Evolutionary conservation across 1,284 basidiomycete species (phyloP), one percentile per base, ranked within the genome.

Genomic region (Irpex lacteus): DNA sequence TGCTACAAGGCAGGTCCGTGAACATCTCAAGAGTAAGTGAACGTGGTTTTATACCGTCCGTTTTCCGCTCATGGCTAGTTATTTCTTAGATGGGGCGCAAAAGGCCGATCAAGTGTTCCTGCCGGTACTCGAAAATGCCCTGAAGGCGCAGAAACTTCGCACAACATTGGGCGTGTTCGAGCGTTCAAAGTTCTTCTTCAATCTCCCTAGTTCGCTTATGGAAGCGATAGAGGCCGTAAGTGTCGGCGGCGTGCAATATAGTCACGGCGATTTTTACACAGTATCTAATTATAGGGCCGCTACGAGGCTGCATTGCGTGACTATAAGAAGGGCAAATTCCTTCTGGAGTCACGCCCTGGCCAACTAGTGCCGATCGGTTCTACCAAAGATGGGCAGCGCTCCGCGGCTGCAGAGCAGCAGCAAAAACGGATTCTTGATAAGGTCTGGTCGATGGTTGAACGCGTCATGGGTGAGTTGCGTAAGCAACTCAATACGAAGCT

Each of bases 111-210:
- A 97, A 69, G 95, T 99, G 7, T 99, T 98, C 75, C 85, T 98
- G 1, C 98, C 98, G 0, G 94, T 98, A 9, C 82, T 99, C 44
- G 97, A 99, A 75, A 98, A 98, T 70, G 90, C 96, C 3, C 90
- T 95, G 62, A 99, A 98, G 74, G 95, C 96, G 3, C 90, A 95
- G 73, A 95, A 97, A 76, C 81, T 99, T 7, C 88, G 95, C 32
- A 94, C 91, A 0, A 98, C 98, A 0, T 85, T 99, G 11, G 91
- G 94, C 50, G 95, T 99, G 5, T 98, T 99, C 70, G 97, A 99
- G 70, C 87, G 96, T 57, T 96, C 94, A 63, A 98, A 96, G 71
- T 99, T 98, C 84, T 95, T 99, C 76, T 99, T 99, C 85, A 98
- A 98, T 73, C 83, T 99, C 19, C 97, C 98, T 0, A 92, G 93